Conservation (phyloP, 2,329 filamentous ascomycete species). For the Xylariaceae sp. region DNA sequence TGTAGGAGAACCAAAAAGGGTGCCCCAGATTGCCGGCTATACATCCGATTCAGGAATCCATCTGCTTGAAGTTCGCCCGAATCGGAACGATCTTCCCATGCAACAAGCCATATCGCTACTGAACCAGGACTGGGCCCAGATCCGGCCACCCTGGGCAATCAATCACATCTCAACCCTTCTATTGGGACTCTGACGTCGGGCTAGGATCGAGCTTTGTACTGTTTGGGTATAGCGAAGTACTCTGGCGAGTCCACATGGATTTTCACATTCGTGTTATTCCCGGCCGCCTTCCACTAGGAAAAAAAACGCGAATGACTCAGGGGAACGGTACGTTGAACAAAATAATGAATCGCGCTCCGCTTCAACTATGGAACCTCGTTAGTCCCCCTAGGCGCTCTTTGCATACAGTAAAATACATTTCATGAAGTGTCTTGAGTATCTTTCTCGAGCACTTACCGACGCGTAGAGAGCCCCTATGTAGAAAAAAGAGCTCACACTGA, state of each 20-base stretch:
- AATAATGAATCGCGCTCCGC: neutral
- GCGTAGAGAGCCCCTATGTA: too few relatives aligned
- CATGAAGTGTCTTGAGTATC: neutral
- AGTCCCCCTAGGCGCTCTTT: neutral
- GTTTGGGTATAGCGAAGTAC: neutral
- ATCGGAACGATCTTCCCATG: constrained; percentile 26
- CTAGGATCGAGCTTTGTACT: constrained; percentile 3
- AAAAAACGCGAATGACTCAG: neutral
- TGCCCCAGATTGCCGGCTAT: constrained; percentile 27
- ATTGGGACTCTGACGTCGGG: constrained; percentile 2
- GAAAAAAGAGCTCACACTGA: neutral
- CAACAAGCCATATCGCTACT: constrained; percentile 18
- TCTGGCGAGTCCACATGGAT: neutral
- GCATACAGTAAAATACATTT: neutral
- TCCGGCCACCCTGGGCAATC: constrained; percentile 14
- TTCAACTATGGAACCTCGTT: neutral
- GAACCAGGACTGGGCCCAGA: constrained; percentile 16
- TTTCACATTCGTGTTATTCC: neutral
- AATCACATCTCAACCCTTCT: constrained; percentile 3
- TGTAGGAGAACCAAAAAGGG: constrained; percentile 5
- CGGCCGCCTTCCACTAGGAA: neutral
- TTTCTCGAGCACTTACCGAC: neutral
- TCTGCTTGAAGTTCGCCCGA: constrained; percentile 20
- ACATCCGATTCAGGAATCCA: constrained; percentile 28
- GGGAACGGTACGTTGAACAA: neutral